Conservation (phyloP, 768 basidiomycete genomes). For the Fomitopsis pulvina region DNA sequence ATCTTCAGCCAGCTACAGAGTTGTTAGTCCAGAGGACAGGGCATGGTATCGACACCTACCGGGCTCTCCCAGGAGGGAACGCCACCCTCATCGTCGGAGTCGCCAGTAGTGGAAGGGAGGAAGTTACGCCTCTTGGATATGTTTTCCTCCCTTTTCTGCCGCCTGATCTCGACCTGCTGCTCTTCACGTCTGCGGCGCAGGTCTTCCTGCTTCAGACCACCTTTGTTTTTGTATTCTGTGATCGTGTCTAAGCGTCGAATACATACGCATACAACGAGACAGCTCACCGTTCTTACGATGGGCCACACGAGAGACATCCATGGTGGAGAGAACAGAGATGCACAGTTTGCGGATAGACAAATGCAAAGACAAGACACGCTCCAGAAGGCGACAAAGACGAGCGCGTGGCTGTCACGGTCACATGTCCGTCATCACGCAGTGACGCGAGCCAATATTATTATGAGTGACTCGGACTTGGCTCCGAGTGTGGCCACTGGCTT, state of each 20-base stretch:
- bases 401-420: conserved; percentile 17
- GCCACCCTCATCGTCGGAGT: conserved; percentile 89
- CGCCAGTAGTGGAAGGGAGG: conserved; percentile 61
- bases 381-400: conserved; percentile 15
- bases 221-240: conserved; percentile 87
- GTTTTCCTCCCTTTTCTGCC: conserved; percentile 97
- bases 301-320: conserved; percentile 64
- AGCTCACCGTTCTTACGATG: conserved; percentile 64
- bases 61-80: conserved; percentile 70
- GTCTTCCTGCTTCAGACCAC: conserved; percentile 84
- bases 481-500: no score
- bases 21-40: conserved; percentile 7
- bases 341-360: conserved; percentile 16
- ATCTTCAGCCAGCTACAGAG: conserved; percentile 70
- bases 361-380: conserved; percentile 18
- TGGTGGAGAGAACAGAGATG: conserved; percentile 12
- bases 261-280: conserved; percentile 2
- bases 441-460: not conserved
- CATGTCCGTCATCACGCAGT: conserved; percentile 5
- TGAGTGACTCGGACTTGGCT: not conserved
- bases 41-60: conserved; percentile 36
- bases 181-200: conserved; percentile 95
- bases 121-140: conserved; percentile 97
- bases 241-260: conserved; percentile 29
- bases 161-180: conserved; percentile 97